Evolutionary conservation across 2,329 filamentous ascomycete genomes (phyloP).

Genomic region (Geoglossum cookeanum): DNA sequence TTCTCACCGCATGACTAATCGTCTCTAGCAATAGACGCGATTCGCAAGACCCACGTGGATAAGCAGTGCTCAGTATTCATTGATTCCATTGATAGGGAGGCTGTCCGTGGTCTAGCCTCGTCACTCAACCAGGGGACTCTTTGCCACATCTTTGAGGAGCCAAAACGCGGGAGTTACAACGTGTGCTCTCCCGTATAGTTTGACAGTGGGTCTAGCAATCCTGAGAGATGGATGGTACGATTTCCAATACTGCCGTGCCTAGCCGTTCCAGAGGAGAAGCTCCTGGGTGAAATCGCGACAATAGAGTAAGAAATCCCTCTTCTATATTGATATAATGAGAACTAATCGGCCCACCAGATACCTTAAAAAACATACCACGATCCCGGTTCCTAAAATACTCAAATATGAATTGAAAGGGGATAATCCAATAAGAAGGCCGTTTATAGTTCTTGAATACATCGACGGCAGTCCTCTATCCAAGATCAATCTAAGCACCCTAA

Average conservation of each 20-base stretch:
- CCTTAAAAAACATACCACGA: background rate
- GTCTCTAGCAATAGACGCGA: background rate
- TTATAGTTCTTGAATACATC: background rate
- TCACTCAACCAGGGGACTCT: background rate
- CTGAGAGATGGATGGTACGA: background rate
- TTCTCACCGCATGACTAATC: background rate
- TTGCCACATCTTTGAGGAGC: background rate
- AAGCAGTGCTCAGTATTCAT: background rate
- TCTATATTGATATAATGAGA: background rate
- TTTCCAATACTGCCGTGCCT: background rate
- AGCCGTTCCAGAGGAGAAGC: background rate
- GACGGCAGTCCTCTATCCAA: background rate
- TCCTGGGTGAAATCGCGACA: background rate
- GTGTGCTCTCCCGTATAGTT: background rate
- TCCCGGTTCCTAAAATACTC: background rate
- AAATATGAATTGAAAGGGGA: background rate
- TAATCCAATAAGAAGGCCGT: background rate
- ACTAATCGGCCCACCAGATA: background rate
- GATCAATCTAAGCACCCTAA: background rate
- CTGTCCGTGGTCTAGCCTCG: background rate
- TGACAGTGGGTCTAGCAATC: background rate
- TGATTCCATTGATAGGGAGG: background rate
- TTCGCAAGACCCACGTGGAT: background rate
- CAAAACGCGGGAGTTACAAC: background rate
- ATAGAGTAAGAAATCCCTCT: background rate